Percentiles rank a stretch among this genome's conserved stretches.
Conservation (phyloP, 306 rosid genomes). For the Fagus sylvatica region DNA sequence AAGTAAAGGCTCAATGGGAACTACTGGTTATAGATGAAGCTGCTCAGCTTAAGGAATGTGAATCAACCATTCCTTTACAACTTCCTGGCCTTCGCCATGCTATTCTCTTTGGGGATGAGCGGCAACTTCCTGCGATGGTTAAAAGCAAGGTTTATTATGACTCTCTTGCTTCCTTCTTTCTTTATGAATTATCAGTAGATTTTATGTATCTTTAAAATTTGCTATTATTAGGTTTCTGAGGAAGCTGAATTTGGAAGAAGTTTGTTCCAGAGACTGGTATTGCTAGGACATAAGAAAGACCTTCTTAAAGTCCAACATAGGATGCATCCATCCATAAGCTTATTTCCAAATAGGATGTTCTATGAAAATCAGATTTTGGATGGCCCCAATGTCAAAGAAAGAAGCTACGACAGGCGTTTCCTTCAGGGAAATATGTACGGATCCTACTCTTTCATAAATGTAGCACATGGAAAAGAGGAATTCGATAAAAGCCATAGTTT, state of each 20-base stretch:
- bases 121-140: conserved; percentile 42
- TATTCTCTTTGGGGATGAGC: conserved; percentile 45
- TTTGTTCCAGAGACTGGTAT: conserved; percentile 38
- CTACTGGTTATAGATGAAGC: conserved; percentile 42
- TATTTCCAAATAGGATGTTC: conserved; percentile 40
- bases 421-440: conserved; percentile 28
- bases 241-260: conserved; percentile 39
- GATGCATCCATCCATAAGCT: conserved; percentile 48
- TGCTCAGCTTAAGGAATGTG: conserved; percentile 47
- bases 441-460: conserved; percentile 33
- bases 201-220: neutral
- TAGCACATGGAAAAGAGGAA: conserved; percentile 34
- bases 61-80: conserved; percentile 44
- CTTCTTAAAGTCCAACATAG: conserved; percentile 42
- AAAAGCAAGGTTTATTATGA: conserved; percentile 31
- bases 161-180: neutral
- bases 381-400: conserved; percentile 22
- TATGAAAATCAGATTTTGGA: conserved; percentile 18
- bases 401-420: conserved; percentile 15
- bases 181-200: neutral
- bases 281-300: conserved; percentile 30
- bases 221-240: conserved; percentile 15
- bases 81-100: conserved; percentile 35
- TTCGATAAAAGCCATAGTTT: conserved; percentile 9
- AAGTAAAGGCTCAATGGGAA: conserved; percentile 8